Evolutionary conservation across 1,284 basidiomycete genomes (phyloP), one percentile per base, ranked within the genome.

Genomic region (Quambalaria eucalypti): DNA sequence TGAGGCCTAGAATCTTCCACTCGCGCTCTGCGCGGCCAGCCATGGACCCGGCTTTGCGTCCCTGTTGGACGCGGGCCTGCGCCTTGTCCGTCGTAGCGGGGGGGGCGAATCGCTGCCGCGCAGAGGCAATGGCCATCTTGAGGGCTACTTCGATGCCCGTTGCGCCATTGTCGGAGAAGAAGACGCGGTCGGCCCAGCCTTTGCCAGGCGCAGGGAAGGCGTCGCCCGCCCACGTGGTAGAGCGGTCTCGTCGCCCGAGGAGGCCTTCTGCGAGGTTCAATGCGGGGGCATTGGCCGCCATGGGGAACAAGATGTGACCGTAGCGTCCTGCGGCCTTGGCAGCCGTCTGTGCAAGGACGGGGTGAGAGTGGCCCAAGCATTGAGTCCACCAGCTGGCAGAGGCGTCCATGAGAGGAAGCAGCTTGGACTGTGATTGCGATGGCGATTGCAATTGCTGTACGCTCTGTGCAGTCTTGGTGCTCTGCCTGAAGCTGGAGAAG

Each of bases 361-460:
- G 82, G 55, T 88, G 79, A 0, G 83, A 85, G 69, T 97, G 93
- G 0, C 92, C 92, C 42, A 96, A 78, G 0, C 86, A 84, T 78
- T 98, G 93, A 0, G 93, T 97, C 90, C 93, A 98, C 93, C 93
- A 97, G 14, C 90, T 93, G 0, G 93, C 91, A 0, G 90, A 93
- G 7, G 88, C 87, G 70, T 96, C 93, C 59, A 91, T 84, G 61
- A 87, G 83, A 1, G 87, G 84, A 40, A 81, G 78, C 5, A 93
- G 78, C 28, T 87, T 72, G 33, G 46, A 38, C 6, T 21, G 26
- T 8, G 21, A 16, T 2, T 5, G 14, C 25, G 50, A 19, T 47
- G 31, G 19, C n/a, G 48, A 49, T 8, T 7, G 8, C 7, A 16
- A 16, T 16, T 7, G 7, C n/a, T 7, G n/a, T n/a, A 16, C 14